Conservation (phyloP, 2,329 filamentous ascomycete genomes). For the Cordyceps tenuipes region DNA sequence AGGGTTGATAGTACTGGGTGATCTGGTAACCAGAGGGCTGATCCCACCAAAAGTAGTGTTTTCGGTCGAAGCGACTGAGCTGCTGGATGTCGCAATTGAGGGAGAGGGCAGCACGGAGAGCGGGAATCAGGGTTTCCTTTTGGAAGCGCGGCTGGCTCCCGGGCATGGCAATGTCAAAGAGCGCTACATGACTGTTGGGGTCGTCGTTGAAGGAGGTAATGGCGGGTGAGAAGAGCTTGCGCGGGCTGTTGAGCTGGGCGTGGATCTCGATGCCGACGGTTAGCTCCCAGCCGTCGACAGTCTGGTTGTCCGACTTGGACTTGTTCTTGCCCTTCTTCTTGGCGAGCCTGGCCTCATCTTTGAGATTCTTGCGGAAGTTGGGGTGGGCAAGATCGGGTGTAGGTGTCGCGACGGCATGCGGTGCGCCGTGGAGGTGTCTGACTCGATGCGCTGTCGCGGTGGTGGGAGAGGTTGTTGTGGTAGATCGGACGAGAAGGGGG, state of each 20-base stretch:
- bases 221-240: slow-evolving; percentile 81
- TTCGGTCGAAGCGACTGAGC: slow-evolving; percentile 81
- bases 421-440: slow-evolving; percentile 26
- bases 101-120: slow-evolving; percentile 80
- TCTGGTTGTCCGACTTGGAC: slow-evolving; percentile 38
- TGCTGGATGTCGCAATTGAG: slow-evolving; percentile 71
- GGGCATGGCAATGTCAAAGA: slow-evolving; percentile 83
- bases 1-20: slow-evolving; percentile 82
- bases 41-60: slow-evolving; percentile 99
- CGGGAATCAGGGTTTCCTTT: slow-evolving; percentile 72
- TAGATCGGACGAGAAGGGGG: slow-evolving; percentile 12
- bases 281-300: slow-evolving; percentile 71
- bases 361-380: slow-evolving; percentile 63
- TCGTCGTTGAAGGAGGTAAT: slow-evolving; percentile 54
- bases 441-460: slow-evolving; percentile 9
- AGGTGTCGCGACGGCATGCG: slow-evolving; percentile 18
- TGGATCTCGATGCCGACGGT: slow-evolving; percentile 97
- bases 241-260: slow-evolving; percentile 81
- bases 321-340: slow-evolving; percentile 53
- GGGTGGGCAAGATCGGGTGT: slow-evolving; percentile 20
- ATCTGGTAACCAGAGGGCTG: slow-evolving; percentile 96
- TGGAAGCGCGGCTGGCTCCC: slow-evolving; percentile 86
- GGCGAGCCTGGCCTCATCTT: slow-evolving; percentile 61
- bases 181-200: slow-evolving; percentile 79
- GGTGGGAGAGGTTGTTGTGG: slow-evolving; percentile 5